Evolutionary conservation across 768 basidiomycete species (phyloP).

Genomic region (Vararia minispora): DNA sequence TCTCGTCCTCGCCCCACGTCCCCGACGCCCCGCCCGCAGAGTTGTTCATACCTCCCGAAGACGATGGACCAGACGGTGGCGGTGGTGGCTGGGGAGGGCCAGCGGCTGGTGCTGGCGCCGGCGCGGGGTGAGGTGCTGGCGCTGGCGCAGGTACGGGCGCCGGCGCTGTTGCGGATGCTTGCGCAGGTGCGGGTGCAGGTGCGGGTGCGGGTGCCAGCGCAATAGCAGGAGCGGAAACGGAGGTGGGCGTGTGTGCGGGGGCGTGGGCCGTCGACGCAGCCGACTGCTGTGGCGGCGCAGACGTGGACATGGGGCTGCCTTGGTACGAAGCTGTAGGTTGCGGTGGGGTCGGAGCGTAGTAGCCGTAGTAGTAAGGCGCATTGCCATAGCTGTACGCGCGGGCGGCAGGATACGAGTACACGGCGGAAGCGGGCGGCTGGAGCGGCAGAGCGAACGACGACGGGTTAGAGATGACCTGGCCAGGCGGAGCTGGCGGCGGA

Average conservation of each 20-base stretch:
- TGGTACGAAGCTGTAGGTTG: slow-evolving; percentile 17
- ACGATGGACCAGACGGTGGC: slow-evolving; percentile 4
- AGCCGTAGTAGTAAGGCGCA: slow-evolving; percentile 46
- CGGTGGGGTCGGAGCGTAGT: slow-evolving; percentile 15
- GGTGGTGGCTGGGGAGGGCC: background rate
- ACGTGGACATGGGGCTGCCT: too few species aligned
- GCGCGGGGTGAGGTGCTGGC: slow-evolving; percentile 9
- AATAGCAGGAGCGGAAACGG: slow-evolving; percentile 6
- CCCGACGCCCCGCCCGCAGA: slow-evolving; percentile 44
- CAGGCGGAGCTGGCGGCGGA: slow-evolving; percentile 27
- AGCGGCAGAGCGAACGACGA: slow-evolving; percentile 65
- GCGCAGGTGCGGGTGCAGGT: slow-evolving; percentile 17
- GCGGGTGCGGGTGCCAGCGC: background rate
- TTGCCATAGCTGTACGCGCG: slow-evolving; percentile 42
- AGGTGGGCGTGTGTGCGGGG: slow-evolving; percentile 15
- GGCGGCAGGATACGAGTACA: slow-evolving; percentile 26
- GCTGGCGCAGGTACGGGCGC: slow-evolving; percentile 7
- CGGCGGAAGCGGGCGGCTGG: slow-evolving; percentile 31
- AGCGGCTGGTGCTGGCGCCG: slow-evolving; percentile 10
- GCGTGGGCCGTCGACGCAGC: slow-evolving; percentile 4
- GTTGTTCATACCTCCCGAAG: slow-evolving; percentile 7
- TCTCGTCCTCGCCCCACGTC: slow-evolving; percentile 72
- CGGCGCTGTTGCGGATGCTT: slow-evolving; percentile 20
- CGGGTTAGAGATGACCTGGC: slow-evolving; percentile 60
- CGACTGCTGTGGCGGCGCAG: slow-evolving; percentile 11